Base-by-base conservation (phyloP, 2,329 filamentous ascomycete species). In the Zymoseptoria pseudotritici region DNA sequence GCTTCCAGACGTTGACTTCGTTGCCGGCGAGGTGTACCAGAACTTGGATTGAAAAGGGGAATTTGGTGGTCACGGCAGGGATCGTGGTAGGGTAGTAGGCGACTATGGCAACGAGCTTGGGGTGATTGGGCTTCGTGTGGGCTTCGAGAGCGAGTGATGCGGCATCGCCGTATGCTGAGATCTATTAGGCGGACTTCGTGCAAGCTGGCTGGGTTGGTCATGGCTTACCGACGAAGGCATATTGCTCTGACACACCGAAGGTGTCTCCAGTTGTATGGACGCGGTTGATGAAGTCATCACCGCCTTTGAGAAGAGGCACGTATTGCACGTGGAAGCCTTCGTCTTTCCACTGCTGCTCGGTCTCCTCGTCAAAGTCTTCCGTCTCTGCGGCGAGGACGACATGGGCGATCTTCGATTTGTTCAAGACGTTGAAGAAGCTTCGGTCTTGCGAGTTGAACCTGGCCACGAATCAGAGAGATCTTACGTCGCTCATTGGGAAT, bases 1-100 rank as follows among this genome's bases (percentile, higher is more conserved):
- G 75, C 2, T 77, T 75, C 10, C 74, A 73, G 0, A 84, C 79
- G 36, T 79, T 77, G n/a, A 84, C 73, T 0, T 74, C 77, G 0
- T 64, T 63, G 2, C 78, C 78, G 2, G 83, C 82, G 0, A 87
- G 78, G 70, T 87, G 85, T 0, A 86, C 80, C 6, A 84, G 71
- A 1, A 86, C 78, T 57, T 75, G 71, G 50, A 79, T 74, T 8
- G 73, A 74, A 9, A 74, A 66, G 4, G 77, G 75, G 60, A 77
- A 78, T 55, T 75, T 74, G 4, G 75, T 76, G 21, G 76, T 75
- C 2, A 80, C 63, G 0, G 79, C 77, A 0, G 85, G 84, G 57
- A 87, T 82, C 13, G 76, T 73, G 50, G 80, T 77, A 0, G 85
- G 85, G 65, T 88, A 87, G 75, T 87, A 87, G 19, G 83, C 84